Base-by-base conservation (phyloP, 2,329 filamentous ascomycete species). In the Aspergillus novofumigatus region DNA sequence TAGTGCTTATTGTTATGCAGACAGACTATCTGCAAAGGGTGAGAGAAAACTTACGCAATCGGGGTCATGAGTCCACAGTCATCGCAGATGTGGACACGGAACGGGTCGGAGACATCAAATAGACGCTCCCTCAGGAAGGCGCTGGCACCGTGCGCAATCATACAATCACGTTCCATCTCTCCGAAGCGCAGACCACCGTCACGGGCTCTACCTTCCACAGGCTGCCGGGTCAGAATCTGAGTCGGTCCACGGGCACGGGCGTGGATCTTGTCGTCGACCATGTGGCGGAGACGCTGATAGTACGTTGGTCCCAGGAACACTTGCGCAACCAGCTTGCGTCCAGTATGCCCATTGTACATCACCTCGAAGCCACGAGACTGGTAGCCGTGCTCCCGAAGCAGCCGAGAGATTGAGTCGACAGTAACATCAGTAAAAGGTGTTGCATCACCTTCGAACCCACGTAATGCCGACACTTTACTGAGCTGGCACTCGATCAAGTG, bases 91-190 rank as follows among this genome's bases (percentile, higher is more conserved):
- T 99, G 94, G 58, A 99, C 94, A 75, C 92, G 85, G 84, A 97
- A 99, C 41, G 94, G 93, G 79, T 99, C 94, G 53, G 91, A 96
- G 52, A 99, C 94, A 74, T 97, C 93, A 69, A 99, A 97, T 57
- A 99, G 79, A 69, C 94, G 86, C 81, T 99, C 94, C 80, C 99
- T 99, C 71, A 99, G 79, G 84, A 99, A 99, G 1, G 92, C 89
- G 54, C 91, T 93, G 3, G 95, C 94, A 72, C 94, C 94, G 74
- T 99, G 95, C n/a, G 95, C 92, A 80, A 99, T 99, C 94, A 99
- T 99, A 75, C 94, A 99, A 85, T 99, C 95, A 80, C 95, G 93
- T 78, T 99, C 95, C 94, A 99, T 99, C 82, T 99, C 94, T 87
- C 94, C 94, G 86, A 99, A 99, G 73, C 95, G 93, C 48, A 99